phyloP scores from a whole-genome alignment of 192 early-diverging fungal genomes.

The Entrophospora sp. region DNA sequence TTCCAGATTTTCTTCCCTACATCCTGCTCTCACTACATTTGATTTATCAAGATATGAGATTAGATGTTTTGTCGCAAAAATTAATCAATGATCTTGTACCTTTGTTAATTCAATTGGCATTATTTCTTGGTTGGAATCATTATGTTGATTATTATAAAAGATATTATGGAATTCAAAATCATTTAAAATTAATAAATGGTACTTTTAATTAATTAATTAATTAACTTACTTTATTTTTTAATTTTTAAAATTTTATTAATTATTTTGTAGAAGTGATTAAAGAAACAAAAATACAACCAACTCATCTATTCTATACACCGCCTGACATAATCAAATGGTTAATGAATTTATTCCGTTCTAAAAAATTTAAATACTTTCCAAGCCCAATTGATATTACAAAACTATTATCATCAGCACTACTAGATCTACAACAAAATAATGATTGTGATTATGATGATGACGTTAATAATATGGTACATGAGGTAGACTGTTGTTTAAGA shows the following conservation, averaged over 20 bases:
- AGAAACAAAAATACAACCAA: too few species aligned
- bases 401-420: background rate
- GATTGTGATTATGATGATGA: too few species aligned
- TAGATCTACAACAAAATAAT: too few species aligned
- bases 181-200: slow-evolving; percentile 18
- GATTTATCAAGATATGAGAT: slow-evolving; percentile 45
- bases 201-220: background rate
- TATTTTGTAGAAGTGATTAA: too few species aligned
- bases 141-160: slow-evolving; percentile 31
- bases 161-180: slow-evolving; percentile 10
- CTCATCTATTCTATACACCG: too few species aligned
- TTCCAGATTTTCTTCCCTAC: slow-evolving; percentile 21
- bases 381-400: too few species aligned
- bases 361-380: too few species aligned
- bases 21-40: slow-evolving; percentile 42
- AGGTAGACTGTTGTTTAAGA: slow-evolving; percentile 17
- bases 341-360: too few species aligned
- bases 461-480: background rate
- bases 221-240: too few species aligned
- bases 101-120: slow-evolving; percentile 25
- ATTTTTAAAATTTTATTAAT: too few species aligned
- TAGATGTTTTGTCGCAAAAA: slow-evolving; percentile 27
- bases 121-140: slow-evolving; percentile 20
- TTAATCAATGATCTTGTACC: slow-evolving; percentile 23
- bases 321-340: too few species aligned